Evolutionary conservation across 1,139 yeast genomes (phyloP).

Genomic region (Lodderomyces margitis): DNA sequence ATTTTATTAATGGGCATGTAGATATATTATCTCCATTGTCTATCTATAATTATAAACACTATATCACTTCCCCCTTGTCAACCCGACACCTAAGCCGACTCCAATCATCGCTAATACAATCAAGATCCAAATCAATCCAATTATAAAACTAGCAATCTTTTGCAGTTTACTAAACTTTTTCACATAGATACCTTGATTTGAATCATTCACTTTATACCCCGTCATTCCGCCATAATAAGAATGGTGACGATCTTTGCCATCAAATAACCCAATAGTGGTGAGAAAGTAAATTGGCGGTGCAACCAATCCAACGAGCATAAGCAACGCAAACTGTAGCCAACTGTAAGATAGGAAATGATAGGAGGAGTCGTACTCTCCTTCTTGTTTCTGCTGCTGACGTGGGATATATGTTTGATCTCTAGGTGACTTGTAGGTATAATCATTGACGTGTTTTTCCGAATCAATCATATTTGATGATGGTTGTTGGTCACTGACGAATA

Average conservation of each 20-base stretch:
- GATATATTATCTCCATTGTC: too few species aligned
- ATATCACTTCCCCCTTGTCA: constrained; percentile 9
- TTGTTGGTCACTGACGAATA: constrained; percentile 5
- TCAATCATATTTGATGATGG: constrained; percentile 7
- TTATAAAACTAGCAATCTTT: constrained; percentile 28
- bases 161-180: constrained; percentile 28
- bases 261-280: constrained; percentile 33
- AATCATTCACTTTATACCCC: constrained; percentile 14
- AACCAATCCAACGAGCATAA: constrained; percentile 31
- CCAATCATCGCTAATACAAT: constrained; percentile 41
- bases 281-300: constrained; percentile 38
- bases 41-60: too few species aligned
- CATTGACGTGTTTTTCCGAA: constrained; percentile 8
- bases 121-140: constrained; percentile 36
- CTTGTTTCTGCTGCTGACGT: constrained; percentile 6
- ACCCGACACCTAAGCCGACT: constrained; percentile 33
- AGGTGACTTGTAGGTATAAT: background rate
- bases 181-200: constrained; percentile 3
- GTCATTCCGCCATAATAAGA: constrained; percentile 24
- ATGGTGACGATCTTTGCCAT: constrained; percentile 19
- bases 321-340: constrained; percentile 19
- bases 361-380: constrained; percentile 5
- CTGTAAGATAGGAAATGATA: constrained; percentile 13
- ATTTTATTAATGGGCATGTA: too few species aligned
- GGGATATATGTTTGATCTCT: constrained; percentile 4